Percentiles rank a stretch among this genome's conserved stretches.
Evolutionary conservation across 805 yeast species (phyloP).

Genomic region (Candida boleticola): DNA sequence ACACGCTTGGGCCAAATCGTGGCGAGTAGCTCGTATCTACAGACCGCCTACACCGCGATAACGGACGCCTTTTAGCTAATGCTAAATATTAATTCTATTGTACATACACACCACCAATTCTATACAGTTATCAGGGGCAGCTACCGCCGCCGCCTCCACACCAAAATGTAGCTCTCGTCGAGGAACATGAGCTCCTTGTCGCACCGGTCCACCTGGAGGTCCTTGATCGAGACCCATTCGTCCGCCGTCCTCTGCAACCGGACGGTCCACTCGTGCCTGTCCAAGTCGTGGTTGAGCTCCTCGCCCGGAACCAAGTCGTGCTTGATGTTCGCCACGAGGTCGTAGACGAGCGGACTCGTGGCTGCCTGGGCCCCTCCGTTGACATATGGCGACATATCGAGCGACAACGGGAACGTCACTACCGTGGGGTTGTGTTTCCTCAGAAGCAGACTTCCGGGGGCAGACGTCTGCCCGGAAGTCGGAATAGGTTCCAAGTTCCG

Average conservation of each 20-base stretch:
- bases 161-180: constrained; percentile 61
- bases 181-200: constrained; percentile 61
- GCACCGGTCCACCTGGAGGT: constrained; percentile 44
- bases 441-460: constrained; percentile 8
- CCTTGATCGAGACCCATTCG: constrained; percentile 61
- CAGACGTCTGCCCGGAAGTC: constrained; percentile 1
- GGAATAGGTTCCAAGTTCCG: constrained; percentile 28
- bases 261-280: constrained; percentile 48
- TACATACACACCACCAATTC: too few species aligned
- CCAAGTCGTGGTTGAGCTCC: constrained; percentile 16
- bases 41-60: not conserved
- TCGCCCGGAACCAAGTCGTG: constrained; percentile 14
- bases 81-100: too few species aligned
- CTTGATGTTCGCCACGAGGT: constrained; percentile 20
- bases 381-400: constrained; percentile 34
- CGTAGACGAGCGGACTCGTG: constrained; percentile 33
- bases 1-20: constrained; percentile 1
- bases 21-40: constrained; percentile 3
- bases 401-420: constrained; percentile 53
- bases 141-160: constrained; percentile 54
- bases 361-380: constrained; percentile 13
- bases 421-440: constrained; percentile 44
- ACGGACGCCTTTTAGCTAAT: not conserved
- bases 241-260: constrained; percentile 26
- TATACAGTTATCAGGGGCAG: too few species aligned